Evolutionary conservation across 108 stramenopile species (phyloP).

Genomic region (Cylindrotheca closterium): DNA sequence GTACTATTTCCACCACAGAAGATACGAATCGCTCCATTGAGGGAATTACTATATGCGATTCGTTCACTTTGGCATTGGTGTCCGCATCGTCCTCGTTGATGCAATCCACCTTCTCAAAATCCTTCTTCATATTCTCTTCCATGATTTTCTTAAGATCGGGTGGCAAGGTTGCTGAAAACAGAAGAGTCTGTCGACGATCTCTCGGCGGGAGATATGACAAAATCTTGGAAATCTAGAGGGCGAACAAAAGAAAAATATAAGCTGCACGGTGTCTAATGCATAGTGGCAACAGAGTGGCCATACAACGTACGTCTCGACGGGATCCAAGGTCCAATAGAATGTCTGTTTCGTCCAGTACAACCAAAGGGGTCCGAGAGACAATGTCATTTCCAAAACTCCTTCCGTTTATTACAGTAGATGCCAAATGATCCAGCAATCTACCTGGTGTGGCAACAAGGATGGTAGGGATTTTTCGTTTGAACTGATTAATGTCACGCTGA

Average conservation of each 20-base stretch:
- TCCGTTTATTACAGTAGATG: constrained; percentile 9
- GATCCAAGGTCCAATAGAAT: constrained; percentile 92
- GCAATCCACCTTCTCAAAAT: constrained; percentile 26
- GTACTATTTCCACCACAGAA: constrained; percentile 36
- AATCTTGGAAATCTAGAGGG: constrained; percentile 70
- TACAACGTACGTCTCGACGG: constrained; percentile 90
- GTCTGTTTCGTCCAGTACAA: constrained; percentile 95
- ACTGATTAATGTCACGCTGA: constrained; percentile 37
- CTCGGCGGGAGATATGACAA: constrained; percentile 48
- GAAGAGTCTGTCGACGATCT: constrained; percentile 72
- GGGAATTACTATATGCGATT: neutral
- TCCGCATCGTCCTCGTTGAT: constrained; percentile 10
- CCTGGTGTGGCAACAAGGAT: constrained; percentile 93
- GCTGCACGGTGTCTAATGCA: no score
- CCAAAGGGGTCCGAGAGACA: constrained; percentile 20
- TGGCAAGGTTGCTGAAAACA: constrained; percentile 92
- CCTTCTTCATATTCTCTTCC: constrained; percentile 38
- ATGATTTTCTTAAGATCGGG: constrained; percentile 59
- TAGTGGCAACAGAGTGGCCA: constrained; percentile 63
- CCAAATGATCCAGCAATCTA: constrained; percentile 70
- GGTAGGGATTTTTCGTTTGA: constrained; percentile 36
- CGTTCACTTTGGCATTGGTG: constrained; percentile 44
- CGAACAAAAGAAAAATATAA: neutral
- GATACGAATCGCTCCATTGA: constrained; percentile 25
- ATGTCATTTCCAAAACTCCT: constrained; percentile 38